Conservation (phyloP, 805 yeast genomes). For the Sugiyamaella smithiae region DNA sequence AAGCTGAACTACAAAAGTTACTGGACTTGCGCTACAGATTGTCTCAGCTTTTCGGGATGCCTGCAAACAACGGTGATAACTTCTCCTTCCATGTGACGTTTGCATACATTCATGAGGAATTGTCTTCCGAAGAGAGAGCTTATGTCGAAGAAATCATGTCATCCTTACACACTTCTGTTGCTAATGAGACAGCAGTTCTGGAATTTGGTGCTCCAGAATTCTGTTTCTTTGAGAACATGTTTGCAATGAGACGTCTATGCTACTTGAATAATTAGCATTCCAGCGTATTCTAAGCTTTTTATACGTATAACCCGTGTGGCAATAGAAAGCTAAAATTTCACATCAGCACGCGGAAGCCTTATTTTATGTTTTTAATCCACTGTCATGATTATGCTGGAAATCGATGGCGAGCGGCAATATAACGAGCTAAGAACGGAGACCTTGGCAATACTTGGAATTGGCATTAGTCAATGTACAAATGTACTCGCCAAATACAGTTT, state of each 20-base stretch:
- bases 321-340: too few relatives aligned
- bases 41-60: conserved; percentile 2
- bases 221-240: conserved; percentile 8
- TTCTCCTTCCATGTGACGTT: conserved; percentile 7
- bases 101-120: conserved; percentile 1
- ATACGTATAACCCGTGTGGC: too few relatives aligned
- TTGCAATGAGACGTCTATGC: conserved; percentile 5
- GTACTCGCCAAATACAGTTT: too few relatives aligned
- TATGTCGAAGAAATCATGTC: neutral
- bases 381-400: too few relatives aligned
- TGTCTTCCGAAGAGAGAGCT: neutral
- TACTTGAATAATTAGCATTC: neutral
- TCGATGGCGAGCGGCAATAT: too few relatives aligned
- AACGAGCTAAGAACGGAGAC: too few relatives aligned
- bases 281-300: too few relatives aligned
- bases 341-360: too few relatives aligned
- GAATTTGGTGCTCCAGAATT: conserved; percentile 11
- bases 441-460: too few relatives aligned
- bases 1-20: neutral
- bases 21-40: neutral
- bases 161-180: neutral
- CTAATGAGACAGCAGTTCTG: neutral
- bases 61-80: neutral
- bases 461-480: too few relatives aligned
- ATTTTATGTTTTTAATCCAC: too few relatives aligned